Evolutionary conservation across 1,284 basidiomycete species (phyloP).

Genomic region (Microbotryomycetes sp.): DNA sequence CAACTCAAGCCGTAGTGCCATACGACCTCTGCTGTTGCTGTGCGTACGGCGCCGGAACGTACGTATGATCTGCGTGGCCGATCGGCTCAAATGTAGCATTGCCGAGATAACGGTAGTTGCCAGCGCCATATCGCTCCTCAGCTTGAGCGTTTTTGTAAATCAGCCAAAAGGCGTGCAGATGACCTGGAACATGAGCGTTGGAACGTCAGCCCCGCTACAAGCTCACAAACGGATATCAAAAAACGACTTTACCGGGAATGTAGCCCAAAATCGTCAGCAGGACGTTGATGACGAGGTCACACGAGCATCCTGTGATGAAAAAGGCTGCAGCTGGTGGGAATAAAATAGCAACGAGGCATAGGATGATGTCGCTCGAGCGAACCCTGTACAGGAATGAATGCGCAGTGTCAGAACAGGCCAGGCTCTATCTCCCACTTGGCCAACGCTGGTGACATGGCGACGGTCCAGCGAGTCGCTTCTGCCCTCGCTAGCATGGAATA

Average conservation of each 20-base stretch:
- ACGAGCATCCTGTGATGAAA: constrained; percentile 67
- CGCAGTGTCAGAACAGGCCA: not conserved
- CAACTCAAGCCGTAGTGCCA: no score
- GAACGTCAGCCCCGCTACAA: no score
- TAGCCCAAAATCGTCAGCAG: constrained; percentile 62
- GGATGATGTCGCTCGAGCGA: not conserved
- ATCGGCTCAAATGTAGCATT: not conserved
- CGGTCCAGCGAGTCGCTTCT: no score
- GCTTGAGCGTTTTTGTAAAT: constrained; percentile 70
- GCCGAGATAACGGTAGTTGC: constrained; percentile 55
- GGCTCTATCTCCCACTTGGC: no score
- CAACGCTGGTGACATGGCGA: no score
- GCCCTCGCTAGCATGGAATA: no score
- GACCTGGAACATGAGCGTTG: constrained; percentile 38
- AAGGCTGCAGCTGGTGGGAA: constrained; percentile 53
- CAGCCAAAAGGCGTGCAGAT: constrained; percentile 51
- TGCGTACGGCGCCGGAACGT: not conserved
- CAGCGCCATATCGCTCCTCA: constrained; percentile 62
- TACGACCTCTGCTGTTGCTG: not conserved
- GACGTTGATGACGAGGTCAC: constrained; percentile 73
- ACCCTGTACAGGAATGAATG: not conserved
- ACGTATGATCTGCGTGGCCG: not conserved
- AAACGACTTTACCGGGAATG: constrained; percentile 63
- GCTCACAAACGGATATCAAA: no score
- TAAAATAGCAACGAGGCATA: constrained; percentile 55